Base-by-base conservation (phyloP, 768 basidiomycete species). In the Cyclocybe cylindracea region DNA sequence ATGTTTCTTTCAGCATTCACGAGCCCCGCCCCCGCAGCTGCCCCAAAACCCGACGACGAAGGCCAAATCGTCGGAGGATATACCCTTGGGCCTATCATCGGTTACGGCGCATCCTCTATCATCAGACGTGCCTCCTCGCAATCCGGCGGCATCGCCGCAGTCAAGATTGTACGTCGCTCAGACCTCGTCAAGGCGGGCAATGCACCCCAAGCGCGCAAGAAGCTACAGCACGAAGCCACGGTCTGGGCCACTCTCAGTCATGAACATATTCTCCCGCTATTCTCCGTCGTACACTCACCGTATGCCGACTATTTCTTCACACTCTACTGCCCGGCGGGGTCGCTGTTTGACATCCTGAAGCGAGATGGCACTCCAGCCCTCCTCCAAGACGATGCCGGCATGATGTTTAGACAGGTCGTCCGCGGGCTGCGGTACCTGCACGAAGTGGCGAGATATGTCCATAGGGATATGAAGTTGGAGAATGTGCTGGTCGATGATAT, bases 391-490 rank as follows among this genome's bases (percentile, higher is more conserved):
- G 90, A 91, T 61, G 86, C 79, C 3, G 89, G 89, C 45, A 87
- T 84, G 77, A 85, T 92, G 80, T 92, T 94, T 65, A 78, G 86
- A 48, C 91, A 95, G 75, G 80, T 95, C 58, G 89, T 91, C 45
- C 75, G 87, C 48, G 92, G 90, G 14, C 69, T 94, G 63, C 79
- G 84, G 46, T 94, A 94, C 71, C 69, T 96, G 64, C 93, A 96
- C 67, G 82, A 87, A 52, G 80, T 82, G 38, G 87, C 84, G 24
- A 70, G 78, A 7, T 82, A 88, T 59, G 88, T 95, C 48, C 96
- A 99, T 73, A 83, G 94, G 60, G 97, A 99, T 71, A 75, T 99
- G 68, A 99, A 99, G 74, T 82, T 97, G 53, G 97, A 98, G 72
- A 99, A 99, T 73, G 85, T 98, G 44, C 82, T 98, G 39, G 86